These are phyloP conservation scores for Stentor coeruleus DNA, from an alignment of 73 alveolate species.

Conservation along the genomic window DNA sequence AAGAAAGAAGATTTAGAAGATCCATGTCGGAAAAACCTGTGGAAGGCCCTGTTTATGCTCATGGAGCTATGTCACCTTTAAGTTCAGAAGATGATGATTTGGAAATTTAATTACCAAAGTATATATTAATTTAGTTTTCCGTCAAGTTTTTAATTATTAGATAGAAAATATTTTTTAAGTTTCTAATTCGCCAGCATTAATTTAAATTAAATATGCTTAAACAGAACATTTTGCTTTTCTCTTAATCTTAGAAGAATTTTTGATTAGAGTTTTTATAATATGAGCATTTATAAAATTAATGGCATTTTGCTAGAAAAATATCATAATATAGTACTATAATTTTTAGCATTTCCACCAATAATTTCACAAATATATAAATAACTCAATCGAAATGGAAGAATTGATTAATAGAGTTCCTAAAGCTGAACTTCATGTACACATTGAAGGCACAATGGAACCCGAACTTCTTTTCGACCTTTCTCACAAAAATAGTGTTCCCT, in stretches of 20 bases:
- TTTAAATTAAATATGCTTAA: too few relatives aligned
- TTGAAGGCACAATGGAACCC: slow-evolving; percentile 26
- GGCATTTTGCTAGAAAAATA: too few relatives aligned
- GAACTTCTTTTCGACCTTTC: not conserved
- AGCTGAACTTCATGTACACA: slow-evolving; percentile 32
- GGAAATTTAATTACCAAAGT: not conserved
- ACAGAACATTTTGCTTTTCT: too few relatives aligned
- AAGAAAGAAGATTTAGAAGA: slow-evolving; percentile 3
- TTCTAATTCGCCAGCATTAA: too few relatives aligned
- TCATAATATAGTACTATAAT: too few relatives aligned
- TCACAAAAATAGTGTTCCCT: not conserved
- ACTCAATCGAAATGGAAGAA: not conserved
- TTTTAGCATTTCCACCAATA: too few relatives aligned
- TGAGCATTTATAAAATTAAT: too few relatives aligned
- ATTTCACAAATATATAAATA: not conserved
- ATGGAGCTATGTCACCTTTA: slow-evolving; percentile 14
- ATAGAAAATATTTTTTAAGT: too few relatives aligned
- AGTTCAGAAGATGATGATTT: not conserved
- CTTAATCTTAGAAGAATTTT: too few relatives aligned
- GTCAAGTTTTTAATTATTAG: too few relatives aligned
- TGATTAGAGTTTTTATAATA: too few relatives aligned
- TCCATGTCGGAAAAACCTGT: not conserved
- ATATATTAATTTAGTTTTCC: too few relatives aligned
- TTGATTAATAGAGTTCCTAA: not conserved
- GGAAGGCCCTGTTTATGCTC: slow-evolving; percentile 23